These are phyloP conservation scores for Pseudocercospora vitis DNA, from an alignment of 2,329 filamentous ascomycete genomes.

Conservation along the genomic window DNA sequence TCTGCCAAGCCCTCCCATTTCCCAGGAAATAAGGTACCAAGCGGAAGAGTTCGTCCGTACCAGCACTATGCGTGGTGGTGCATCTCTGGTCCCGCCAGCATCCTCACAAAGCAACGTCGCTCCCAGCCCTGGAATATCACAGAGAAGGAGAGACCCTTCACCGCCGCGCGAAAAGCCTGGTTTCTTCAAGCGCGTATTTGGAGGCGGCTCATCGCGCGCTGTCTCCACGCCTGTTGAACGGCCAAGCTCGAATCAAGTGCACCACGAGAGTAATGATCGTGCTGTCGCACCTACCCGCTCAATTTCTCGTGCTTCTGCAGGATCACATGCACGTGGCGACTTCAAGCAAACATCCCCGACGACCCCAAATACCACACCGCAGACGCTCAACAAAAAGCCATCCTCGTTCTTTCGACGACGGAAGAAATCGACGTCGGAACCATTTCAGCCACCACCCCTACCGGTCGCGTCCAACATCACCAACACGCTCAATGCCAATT, in stretches of 20 bases:
- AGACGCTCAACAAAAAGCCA: slow-evolving; percentile 77
- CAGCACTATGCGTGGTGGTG: slow-evolving; percentile 40
- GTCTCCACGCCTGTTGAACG: slow-evolving; percentile 26
- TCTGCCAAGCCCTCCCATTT: slow-evolving; percentile 32
- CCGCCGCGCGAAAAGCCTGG: slow-evolving; percentile 62
- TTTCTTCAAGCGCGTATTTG: slow-evolving; percentile 93
- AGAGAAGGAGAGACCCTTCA: slow-evolving; percentile 31
- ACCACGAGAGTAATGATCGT: slow-evolving; percentile 18
- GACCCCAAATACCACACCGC: slow-evolving; percentile 21
- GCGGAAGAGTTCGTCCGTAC: slow-evolving; percentile 52
- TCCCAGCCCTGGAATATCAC: slow-evolving; percentile 48
- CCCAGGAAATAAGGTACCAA: slow-evolving; percentile 46
- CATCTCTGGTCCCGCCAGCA: slow-evolving; percentile 42
- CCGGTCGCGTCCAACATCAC: slow-evolving; percentile 38
- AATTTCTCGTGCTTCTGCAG: slow-evolving; percentile 24
- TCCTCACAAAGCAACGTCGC: slow-evolving; percentile 54
- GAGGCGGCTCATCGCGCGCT: slow-evolving; percentile 39
- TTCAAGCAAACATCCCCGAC: slow-evolving; percentile 16
- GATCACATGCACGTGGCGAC: slow-evolving; percentile 13
- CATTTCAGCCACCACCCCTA: slow-evolving; percentile 60
- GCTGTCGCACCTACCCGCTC: slow-evolving; percentile 19
- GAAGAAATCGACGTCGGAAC: slow-evolving; percentile 82
- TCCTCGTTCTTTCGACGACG: slow-evolving; percentile 91
- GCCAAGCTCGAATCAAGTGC: slow-evolving; percentile 21
- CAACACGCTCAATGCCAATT: slow-evolving; percentile 34